These are phyloP conservation scores for Rutstroemia sp. DNA, from an alignment of 2,329 filamentous ascomycete genomes.

Conservation along the genomic window DNA sequence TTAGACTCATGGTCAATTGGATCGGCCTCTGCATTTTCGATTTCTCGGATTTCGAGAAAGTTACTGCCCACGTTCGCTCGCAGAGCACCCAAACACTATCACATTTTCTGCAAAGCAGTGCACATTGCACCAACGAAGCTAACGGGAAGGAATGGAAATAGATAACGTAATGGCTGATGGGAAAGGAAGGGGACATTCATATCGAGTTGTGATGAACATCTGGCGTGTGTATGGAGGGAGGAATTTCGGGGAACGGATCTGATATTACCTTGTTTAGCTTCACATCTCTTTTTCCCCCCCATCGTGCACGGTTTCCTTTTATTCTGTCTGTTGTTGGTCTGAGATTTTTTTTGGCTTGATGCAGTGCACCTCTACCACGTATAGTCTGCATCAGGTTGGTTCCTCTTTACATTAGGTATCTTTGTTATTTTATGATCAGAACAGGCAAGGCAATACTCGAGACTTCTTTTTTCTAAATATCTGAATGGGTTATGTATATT, in stretches of 20 bases:
- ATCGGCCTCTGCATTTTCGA: slow-evolving; percentile 25
- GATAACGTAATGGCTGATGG: slow-evolving; percentile 27
- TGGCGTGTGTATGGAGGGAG: slow-evolving; percentile 25
- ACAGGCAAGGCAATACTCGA: slow-evolving; percentile 11
- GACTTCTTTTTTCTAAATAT: slow-evolving; percentile 5
- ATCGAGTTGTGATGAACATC: slow-evolving; percentile 18
- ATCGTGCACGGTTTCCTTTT: slow-evolving; percentile 10
- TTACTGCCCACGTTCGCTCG: slow-evolving; percentile 8
- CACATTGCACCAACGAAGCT: slow-evolving; percentile 12
- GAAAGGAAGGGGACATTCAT: slow-evolving; percentile 10
- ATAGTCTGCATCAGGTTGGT: too few species aligned
- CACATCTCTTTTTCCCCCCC: slow-evolving; percentile 8
- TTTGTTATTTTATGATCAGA: slow-evolving; percentile 14
- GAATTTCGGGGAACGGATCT: slow-evolving; percentile 7
- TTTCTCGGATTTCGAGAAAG: slow-evolving; percentile 16
- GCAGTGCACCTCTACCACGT: not conserved
- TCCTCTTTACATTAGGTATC: slow-evolving; percentile 5
- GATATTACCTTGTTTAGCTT: slow-evolving; percentile 8
- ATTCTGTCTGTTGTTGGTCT: slow-evolving; percentile 1
- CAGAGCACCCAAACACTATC: slow-evolving; percentile 13
- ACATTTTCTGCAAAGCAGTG: slow-evolving; percentile 22
- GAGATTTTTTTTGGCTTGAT: slow-evolving; percentile 4
- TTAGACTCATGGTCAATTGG: slow-evolving; percentile 27
- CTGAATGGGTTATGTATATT: not conserved
- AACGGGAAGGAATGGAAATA: slow-evolving; percentile 15